A percentile compares a stretch with the other conserved stretches of the same genome.
Evolutionary conservation across 2,329 filamentous ascomycete species (phyloP).

Genomic region (Fusarium piperis): DNA sequence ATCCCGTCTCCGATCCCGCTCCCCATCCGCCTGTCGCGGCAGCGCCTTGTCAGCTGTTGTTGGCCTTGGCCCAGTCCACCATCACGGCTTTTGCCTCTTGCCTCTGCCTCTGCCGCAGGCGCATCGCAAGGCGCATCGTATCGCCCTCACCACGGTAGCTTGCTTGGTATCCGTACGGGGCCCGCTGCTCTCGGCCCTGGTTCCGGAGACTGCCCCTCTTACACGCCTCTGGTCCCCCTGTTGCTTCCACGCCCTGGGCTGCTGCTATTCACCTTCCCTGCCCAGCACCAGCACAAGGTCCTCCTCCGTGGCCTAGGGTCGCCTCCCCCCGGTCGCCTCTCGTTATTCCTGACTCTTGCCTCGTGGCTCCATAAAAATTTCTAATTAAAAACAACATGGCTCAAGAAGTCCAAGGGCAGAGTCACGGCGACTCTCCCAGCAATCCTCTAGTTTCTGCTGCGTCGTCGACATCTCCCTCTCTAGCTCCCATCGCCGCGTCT

Average conservation of each 20-base stretch:
- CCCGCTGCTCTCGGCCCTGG: slow-evolving; percentile 36
- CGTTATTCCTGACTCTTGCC: slow-evolving; percentile 46
- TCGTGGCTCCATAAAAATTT: slow-evolving; percentile 51
- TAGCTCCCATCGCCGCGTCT: slow-evolving; percentile 36
- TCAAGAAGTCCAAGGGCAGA: slow-evolving; percentile 46
- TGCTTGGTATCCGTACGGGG: background rate
- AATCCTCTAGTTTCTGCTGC: slow-evolving; percentile 39
- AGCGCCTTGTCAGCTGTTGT: slow-evolving; percentile 18
- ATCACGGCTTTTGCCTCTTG: slow-evolving; percentile 28
- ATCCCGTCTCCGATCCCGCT: slow-evolving; percentile 27
- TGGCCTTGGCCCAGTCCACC: slow-evolving; percentile 34
- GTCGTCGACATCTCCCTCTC: slow-evolving; percentile 39
- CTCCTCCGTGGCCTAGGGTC: slow-evolving; percentile 45
- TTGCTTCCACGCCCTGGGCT: slow-evolving; percentile 28
- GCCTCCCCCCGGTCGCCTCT: slow-evolving; percentile 42
- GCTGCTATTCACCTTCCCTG: slow-evolving; percentile 41
- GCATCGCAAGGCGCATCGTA: slow-evolving; percentile 37
- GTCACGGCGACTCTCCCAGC: slow-evolving; percentile 43
- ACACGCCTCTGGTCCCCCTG: slow-evolving; percentile 36
- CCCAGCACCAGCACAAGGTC: slow-evolving; percentile 40
- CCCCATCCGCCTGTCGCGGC: slow-evolving; percentile 13
- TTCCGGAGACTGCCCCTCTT: slow-evolving; percentile 39
- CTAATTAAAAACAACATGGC: slow-evolving; percentile 50
- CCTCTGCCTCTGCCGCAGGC: slow-evolving; percentile 22
- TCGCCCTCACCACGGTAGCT: slow-evolving; percentile 33